Conservation (phyloP, 805 yeast species). For the Metschnikowia cerradonensis region DNA sequence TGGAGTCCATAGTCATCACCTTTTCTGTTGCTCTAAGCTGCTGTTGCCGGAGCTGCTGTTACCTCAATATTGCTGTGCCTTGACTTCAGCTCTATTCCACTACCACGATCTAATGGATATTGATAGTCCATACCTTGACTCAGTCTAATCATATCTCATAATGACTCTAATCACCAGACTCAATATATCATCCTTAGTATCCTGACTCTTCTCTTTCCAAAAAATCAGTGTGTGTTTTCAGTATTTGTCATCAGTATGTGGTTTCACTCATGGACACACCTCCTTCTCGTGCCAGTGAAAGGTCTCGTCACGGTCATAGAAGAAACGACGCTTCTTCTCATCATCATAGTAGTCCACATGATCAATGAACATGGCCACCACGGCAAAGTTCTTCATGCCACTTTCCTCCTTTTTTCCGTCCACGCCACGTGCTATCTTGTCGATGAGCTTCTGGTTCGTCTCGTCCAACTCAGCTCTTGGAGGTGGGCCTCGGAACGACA, state of each 20-base stretch:
- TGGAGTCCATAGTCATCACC: too few species aligned
- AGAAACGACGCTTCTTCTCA: slow-evolving; percentile 51
- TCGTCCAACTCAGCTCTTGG: slow-evolving; percentile 61
- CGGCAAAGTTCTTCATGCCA: slow-evolving; percentile 61
- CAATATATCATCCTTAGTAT: not conserved
- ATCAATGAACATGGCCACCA: slow-evolving; percentile 65
- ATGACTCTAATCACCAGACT: not conserved
- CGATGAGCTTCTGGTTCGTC: slow-evolving; percentile 54
- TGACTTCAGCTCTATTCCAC: too few species aligned
- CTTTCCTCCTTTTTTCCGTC: slow-evolving; percentile 70
- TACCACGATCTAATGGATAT: too few species aligned
- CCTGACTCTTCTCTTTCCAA: not conserved
- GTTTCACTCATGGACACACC: slow-evolving; percentile 57
- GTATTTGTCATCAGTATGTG: too few species aligned
- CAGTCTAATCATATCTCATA: not conserved
- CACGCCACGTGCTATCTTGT: slow-evolving; percentile 74
- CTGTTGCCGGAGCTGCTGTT: too few species aligned
- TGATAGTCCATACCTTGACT: not conserved
- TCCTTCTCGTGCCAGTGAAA: slow-evolving; percentile 69
- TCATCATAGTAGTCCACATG: slow-evolving; percentile 65
- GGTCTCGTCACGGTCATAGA: slow-evolving; percentile 53
- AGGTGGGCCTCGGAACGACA: slow-evolving; percentile 66
- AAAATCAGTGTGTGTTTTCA: too few species aligned
- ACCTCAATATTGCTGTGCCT: too few species aligned
- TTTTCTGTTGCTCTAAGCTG: too few species aligned